These are phyloP conservation scores for Sugiyamaella xylanicola DNA, from an alignment of 1,139 yeast species.

Conservation along the genomic window DNA sequence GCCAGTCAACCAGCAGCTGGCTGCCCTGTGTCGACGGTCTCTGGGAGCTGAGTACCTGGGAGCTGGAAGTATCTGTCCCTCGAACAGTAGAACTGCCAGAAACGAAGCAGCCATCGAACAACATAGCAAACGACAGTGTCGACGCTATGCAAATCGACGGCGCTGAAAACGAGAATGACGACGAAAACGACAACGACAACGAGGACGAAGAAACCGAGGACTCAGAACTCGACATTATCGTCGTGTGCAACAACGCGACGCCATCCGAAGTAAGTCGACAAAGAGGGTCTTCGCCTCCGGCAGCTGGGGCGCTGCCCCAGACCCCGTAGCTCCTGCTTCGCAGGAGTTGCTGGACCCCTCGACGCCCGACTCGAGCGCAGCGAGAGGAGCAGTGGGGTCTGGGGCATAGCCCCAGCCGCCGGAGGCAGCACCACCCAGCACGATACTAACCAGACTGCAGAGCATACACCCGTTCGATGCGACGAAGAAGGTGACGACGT, in stretches of 20 bases:
- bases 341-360: background rate
- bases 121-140: constrained; percentile 10
- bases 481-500: constrained; percentile 73
- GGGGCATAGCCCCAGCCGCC: background rate
- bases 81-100: constrained; percentile 56
- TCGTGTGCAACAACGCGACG: constrained; percentile 74
- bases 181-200: constrained; percentile 41
- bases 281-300: too few relatives aligned
- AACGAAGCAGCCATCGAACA: constrained; percentile 54
- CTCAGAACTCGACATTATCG: constrained; percentile 61
- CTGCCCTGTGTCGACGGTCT: constrained; percentile 91
- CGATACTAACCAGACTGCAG: constrained; percentile 20
- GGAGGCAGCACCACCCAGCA: background rate
- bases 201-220: constrained; percentile 47
- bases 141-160: background rate
- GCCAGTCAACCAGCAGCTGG: constrained; percentile 90
- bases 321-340: background rate
- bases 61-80: constrained; percentile 79
- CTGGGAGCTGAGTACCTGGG: constrained; percentile 93
- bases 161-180: constrained; percentile 32
- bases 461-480: constrained; percentile 56
- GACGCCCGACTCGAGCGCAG: background rate
- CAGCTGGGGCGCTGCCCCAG: too few relatives aligned
- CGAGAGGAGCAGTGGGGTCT: background rate
- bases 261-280: constrained; percentile 47